Evolutionary conservation across 805 yeast species (phyloP), one percentile per base, ranked within the genome.

Genomic region (Nakazawaea pomicola): DNA sequence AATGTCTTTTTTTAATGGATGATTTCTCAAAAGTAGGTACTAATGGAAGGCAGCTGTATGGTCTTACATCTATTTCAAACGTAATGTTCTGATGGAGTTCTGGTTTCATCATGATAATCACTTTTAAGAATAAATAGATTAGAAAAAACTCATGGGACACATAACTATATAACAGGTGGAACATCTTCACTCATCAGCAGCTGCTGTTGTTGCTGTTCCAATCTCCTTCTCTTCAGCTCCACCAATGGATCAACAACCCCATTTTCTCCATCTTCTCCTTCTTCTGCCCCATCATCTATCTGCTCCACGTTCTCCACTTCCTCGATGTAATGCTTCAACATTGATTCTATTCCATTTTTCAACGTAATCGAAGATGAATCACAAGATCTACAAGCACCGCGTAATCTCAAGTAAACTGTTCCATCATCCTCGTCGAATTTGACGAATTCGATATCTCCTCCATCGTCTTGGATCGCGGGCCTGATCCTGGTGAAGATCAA

Each of bases 391-490:
- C 99, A 93, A 6, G 99, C 98, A 36, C 99, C 99, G 53, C 87
- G 90, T 34, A 93, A 68, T 58, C 85, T 88, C 52, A 93, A 75
- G 58, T 78, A 85, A 6, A 95, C 98, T 11, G 83, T 79, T 1
- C 99, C 99, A 1, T 83, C 72, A 44, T 82, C 86, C 48, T 83
- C 88, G 43, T 86, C 87, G 57, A 86, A 90, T 5, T 87, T 93
- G 45, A 85, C 74, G 59, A 80, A 95, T 52, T 87, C 90, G 47
- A 93, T 81, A 56, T 93, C 98, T 25, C 99, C 99, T 47, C 99
- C 99, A 55, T 93, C 99, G 55, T 93, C 99, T 65, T 89, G 95
- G 44, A 93, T 89, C 1, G 98, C 96, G 1, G 99, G 99, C 56
- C 96, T 80, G 38, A 93, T 90, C 57, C 97, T 79, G 2, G 99